Conservation (phyloP, 176 grass and related monocot genomes). For the Saccharum officinarum region DNA sequence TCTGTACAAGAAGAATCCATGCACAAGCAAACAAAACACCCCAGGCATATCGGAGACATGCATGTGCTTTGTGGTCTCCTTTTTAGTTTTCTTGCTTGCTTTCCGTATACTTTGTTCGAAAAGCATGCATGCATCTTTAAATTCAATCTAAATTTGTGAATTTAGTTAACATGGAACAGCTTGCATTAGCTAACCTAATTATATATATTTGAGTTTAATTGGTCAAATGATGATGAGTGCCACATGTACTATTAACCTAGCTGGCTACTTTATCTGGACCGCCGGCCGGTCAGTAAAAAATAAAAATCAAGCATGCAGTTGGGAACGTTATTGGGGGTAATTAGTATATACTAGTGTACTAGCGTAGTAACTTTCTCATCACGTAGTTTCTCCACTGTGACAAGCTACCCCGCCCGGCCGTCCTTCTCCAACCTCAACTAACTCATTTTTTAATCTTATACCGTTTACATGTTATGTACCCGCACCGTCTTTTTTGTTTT, state of each 20-base stretch:
- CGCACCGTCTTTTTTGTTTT: no score
- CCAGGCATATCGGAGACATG: conserved; percentile 20
- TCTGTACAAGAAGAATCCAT: conserved; percentile 21
- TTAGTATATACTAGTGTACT: no score
- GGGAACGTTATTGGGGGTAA: no score
- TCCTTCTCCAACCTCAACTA: conserved; percentile 58
- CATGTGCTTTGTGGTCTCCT: neutral
- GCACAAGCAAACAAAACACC: conserved; percentile 24
- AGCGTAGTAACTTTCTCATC: neutral
- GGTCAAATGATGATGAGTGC: neutral
- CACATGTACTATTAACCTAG: neutral
- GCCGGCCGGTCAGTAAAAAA: no score
- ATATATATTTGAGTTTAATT: neutral
- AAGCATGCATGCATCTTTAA: neutral
- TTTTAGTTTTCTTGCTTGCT: neutral
- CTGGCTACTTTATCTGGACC: neutral
- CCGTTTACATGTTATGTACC: conserved; percentile 49
- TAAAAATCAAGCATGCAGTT: no score
- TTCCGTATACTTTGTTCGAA: neutral
- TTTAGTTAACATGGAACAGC: neutral
- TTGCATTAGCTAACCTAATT: neutral
- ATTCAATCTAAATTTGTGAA: neutral
- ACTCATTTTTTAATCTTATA: conserved; percentile 48
- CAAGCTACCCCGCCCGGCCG: conserved; percentile 22
- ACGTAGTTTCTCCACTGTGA: conserved; percentile 31